Evolutionary conservation across 2,329 filamentous ascomycete species (phyloP).

Genomic region (Neopestalotiopsis sp.): DNA sequence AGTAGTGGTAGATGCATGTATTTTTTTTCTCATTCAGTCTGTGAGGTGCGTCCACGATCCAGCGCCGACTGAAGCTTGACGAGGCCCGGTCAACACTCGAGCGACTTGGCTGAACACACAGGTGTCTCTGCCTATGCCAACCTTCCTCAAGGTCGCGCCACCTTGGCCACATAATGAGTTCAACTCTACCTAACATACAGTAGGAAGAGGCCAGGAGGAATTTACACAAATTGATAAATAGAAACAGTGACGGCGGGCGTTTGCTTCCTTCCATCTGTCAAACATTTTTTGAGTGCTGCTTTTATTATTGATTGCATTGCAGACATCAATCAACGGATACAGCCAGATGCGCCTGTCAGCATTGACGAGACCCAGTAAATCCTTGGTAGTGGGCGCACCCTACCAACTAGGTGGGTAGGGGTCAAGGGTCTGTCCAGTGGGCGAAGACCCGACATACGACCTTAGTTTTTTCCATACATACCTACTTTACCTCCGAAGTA

Average conservation of each 20-base stretch:
- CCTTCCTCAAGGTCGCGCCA: not conserved
- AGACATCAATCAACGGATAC: not conserved
- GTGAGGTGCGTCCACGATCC: constrained; percentile 1
- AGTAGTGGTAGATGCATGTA: not conserved
- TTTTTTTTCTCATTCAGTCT: no score
- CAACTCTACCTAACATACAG: not conserved
- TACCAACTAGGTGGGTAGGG: not conserved
- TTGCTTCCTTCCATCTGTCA: not conserved
- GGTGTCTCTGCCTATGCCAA: not conserved
- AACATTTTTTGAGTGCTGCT: not conserved
- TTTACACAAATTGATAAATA: not conserved
- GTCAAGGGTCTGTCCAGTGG: not conserved
- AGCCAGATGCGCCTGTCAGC: not conserved
- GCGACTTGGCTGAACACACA: not conserved
- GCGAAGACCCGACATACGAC: no score
- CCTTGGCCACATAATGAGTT: not conserved
- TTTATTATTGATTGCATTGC: not conserved
- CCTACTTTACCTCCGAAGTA: not conserved
- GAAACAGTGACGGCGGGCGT: not conserved
- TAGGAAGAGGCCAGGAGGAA: not conserved
- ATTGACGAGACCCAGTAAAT: not conserved
- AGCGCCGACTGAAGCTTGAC: not conserved
- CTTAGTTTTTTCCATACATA: not conserved
- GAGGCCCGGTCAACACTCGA: not conserved
- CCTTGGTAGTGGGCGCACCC: not conserved